Conservation (phyloP, 495 filamentous ascomycete genomes). For the Pseudomonodictys pantanalensis region DNA sequence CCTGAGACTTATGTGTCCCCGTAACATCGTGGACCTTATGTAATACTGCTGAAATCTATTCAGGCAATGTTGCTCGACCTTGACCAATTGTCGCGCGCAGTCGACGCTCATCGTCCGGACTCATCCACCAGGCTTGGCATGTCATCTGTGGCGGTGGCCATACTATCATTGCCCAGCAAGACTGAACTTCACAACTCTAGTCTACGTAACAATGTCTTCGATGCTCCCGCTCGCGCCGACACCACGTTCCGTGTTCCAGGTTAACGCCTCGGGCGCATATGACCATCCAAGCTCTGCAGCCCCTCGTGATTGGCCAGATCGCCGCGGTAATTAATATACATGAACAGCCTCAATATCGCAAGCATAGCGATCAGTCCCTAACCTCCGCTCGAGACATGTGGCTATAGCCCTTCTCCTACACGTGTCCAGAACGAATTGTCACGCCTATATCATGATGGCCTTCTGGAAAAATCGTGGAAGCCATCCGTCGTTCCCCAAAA, state of each 20-base stretch:
- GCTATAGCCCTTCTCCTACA: constrained; percentile 24
- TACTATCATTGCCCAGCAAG: too few relatives aligned
- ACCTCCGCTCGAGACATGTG: constrained; percentile 8
- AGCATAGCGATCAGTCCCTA: constrained; percentile 1
- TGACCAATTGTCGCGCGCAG: too few relatives aligned
- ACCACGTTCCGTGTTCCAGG: background rate
- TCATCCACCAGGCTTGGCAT: too few relatives aligned
- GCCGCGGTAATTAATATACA: constrained; percentile 27
- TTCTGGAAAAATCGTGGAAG: constrained; percentile 13
- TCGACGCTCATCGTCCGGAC: too few relatives aligned
- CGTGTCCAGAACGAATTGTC: constrained; percentile 23
- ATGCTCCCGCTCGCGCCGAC: background rate
- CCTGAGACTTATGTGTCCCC: too few relatives aligned
- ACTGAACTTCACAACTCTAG: too few relatives aligned
- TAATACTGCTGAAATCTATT: too few relatives aligned
- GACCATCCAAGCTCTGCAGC: background rate
- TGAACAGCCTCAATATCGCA: constrained; percentile 31
- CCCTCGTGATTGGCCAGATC: constrained; percentile 12
- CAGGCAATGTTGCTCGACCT: too few relatives aligned
- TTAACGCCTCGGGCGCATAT: background rate
- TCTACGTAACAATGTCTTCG: too few relatives aligned
- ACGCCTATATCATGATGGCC: constrained; percentile 18
- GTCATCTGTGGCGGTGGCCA: too few relatives aligned
- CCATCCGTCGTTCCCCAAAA: constrained; percentile 11
- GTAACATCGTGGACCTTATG: too few relatives aligned